phyloP scores from a whole-genome alignment of 2,329 filamentous ascomycete species.

The Ascochyta lentis region DNA sequence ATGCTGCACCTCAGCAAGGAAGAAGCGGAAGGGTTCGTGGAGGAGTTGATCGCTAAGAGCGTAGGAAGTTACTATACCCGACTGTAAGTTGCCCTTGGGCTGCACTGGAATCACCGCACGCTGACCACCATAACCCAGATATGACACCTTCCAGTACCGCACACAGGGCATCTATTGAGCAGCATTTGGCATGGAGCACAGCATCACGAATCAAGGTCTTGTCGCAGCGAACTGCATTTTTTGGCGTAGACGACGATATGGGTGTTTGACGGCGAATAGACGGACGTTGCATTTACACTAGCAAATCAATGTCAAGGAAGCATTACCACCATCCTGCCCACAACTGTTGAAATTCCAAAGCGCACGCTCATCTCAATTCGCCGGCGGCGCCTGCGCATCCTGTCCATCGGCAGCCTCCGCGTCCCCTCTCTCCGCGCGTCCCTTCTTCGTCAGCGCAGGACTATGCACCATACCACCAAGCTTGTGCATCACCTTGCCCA shows the following conservation, averaged over 20 bases:
- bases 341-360: too few relatives aligned
- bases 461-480: constrained; percentile 59
- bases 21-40: constrained; percentile 81
- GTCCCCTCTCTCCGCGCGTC: constrained; percentile 58
- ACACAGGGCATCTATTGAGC: constrained; percentile 83
- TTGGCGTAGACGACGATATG: background rate
- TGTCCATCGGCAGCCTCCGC: background rate
- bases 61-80: constrained; percentile 87
- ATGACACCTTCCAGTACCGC: constrained; percentile 86
- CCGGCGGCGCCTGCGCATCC: background rate
- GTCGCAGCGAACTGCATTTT: background rate
- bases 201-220: background rate
- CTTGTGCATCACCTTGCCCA: constrained; percentile 67
- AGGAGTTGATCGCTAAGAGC: constrained; percentile 81
- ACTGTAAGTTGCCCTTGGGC: constrained; percentile 63
- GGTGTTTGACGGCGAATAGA: background rate
- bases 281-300: constrained; percentile 3
- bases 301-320: background rate
- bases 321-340: background rate
- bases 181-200: background rate
- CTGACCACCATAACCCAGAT: constrained; percentile 56
- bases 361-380: background rate
- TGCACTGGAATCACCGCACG: background rate
- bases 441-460: constrained; percentile 57
- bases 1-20: constrained; percentile 83